Evolutionary conservation across 1,284 basidiomycete species (phyloP).

Genomic region (Irpex sp.): DNA sequence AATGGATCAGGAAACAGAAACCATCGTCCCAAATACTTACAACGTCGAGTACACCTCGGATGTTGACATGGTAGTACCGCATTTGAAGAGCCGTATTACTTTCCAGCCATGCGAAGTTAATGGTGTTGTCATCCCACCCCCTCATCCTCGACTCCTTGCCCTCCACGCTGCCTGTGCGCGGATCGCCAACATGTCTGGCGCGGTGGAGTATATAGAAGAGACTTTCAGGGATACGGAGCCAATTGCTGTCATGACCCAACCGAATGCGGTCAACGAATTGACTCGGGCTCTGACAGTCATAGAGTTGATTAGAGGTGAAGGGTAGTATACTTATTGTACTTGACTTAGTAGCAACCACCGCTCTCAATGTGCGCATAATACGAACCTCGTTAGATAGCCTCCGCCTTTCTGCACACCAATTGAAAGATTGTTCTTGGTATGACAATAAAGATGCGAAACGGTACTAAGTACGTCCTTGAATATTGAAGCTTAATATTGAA

Average conservation of each 20-base stretch:
- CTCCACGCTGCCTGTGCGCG: not conserved
- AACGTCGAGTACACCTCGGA: not conserved
- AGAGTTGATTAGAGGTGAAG: too few species aligned
- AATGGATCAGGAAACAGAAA: not conserved
- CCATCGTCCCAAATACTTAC: not conserved
- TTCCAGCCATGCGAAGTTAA: not conserved
- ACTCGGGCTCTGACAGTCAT: too few species aligned
- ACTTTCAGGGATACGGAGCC: not conserved
- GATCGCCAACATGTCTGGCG: not conserved
- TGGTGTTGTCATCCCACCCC: not conserved
- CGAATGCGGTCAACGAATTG: too few species aligned
- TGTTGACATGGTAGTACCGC: not conserved
- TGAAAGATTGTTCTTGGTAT: too few species aligned
- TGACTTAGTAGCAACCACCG: too few species aligned
- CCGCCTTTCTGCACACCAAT: too few species aligned
- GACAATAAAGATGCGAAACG: too few species aligned
- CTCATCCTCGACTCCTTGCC: not conserved
- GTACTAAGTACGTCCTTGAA: too few species aligned
- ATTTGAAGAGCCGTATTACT: not conserved
- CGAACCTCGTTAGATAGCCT: too few species aligned
- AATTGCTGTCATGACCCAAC: not conserved
- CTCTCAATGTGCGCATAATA: too few species aligned
- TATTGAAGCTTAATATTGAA: too few species aligned
- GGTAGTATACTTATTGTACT: too few species aligned
- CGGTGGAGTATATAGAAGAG: not conserved